Evolutionary conservation across 2,329 filamentous ascomycete species (phyloP).

Genomic region (Arachnomyces sp.): DNA sequence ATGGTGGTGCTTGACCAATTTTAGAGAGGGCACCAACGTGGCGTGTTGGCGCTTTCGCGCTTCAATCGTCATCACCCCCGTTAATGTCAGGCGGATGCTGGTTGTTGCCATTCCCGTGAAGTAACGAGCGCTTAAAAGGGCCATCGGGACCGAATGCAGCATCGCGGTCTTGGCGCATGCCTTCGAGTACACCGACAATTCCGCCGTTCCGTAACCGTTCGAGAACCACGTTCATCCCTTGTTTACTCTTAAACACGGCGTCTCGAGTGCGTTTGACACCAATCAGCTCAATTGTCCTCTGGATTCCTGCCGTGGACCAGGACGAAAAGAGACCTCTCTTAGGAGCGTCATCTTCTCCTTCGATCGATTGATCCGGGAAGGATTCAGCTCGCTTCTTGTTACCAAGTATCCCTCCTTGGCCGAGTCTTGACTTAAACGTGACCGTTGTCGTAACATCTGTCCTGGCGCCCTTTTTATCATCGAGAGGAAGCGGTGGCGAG

Average conservation of each 20-base stretch:
- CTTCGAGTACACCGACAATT: constrained; percentile 61
- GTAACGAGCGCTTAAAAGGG: constrained; percentile 37
- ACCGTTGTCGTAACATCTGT: constrained; percentile 55
- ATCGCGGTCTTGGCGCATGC: constrained; percentile 57
- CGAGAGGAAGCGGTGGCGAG: constrained; percentile 23
- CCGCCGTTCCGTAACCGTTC: constrained; percentile 58
- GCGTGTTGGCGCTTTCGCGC: constrained; percentile 2
- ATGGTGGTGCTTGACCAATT: constrained; percentile 11
- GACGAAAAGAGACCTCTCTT: constrained; percentile 52
- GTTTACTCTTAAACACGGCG: constrained; percentile 54
- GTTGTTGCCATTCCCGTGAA: constrained; percentile 24
- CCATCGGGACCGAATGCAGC: constrained; percentile 30
- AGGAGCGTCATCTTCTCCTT: constrained; percentile 42
- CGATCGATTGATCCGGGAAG: constrained; percentile 23
- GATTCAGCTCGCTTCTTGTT: constrained; percentile 28
- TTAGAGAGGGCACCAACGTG: constrained; percentile 17
- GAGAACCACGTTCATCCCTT: constrained; percentile 61
- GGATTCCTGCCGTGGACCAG: constrained; percentile 53
- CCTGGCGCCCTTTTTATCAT: constrained; percentile 34
- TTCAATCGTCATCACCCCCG: constrained; percentile 24
- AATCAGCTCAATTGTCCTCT: constrained; percentile 58
- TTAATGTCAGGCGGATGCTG: constrained; percentile 13
- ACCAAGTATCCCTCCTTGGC: constrained; percentile 46
- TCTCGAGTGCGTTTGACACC: constrained; percentile 54
- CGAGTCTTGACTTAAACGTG: constrained; percentile 55